phyloP scores from a whole-genome alignment of 1,139 yeast genomes.

The Candida sanyaensis region DNA sequence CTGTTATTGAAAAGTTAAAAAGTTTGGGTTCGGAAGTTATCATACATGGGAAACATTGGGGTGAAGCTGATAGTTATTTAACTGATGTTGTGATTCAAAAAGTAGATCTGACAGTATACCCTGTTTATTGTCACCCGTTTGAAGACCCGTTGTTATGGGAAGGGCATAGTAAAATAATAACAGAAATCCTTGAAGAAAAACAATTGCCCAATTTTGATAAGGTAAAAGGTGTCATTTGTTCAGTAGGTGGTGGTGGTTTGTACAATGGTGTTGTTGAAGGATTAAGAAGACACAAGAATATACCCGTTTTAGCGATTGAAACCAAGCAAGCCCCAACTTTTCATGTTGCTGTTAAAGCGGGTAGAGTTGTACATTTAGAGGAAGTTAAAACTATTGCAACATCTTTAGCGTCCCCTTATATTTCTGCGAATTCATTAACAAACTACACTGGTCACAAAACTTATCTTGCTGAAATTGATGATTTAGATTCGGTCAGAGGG shows the following conservation, averaged over 20 bases:
- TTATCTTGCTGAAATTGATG: conserved; percentile 32
- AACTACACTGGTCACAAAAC: conserved; percentile 25
- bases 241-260: conserved; percentile 44
- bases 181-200: conserved; percentile 26
- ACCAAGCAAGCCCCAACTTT: conserved; percentile 43
- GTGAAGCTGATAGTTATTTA: conserved; percentile 39
- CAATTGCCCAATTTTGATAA: conserved; percentile 23
- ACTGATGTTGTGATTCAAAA: conserved; percentile 19
- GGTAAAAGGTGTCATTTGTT: conserved; percentile 39
- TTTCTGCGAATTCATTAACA: conserved; percentile 29
- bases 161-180: conserved; percentile 39
- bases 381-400: conserved; percentile 38
- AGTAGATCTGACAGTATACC: conserved; percentile 18
- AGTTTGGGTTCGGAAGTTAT: conserved; percentile 31
- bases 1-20: conserved; percentile 26
- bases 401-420: conserved; percentile 42
- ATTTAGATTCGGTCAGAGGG: conserved; percentile 35
- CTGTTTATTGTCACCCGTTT: conserved; percentile 45
- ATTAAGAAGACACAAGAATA: conserved; percentile 19
- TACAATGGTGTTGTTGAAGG: conserved; percentile 42
- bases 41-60: conserved; percentile 34
- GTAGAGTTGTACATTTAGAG: conserved; percentile 27
- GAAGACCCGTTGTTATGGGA: conserved; percentile 42
- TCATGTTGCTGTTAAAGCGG: conserved; percentile 29
- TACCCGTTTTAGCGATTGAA: conserved; percentile 36